A percentile compares a stretch with the other conserved stretches of the same genome.
Conservation (phyloP, 352 stramenopile species). For the Globisporangium sylvaticum region DNA sequence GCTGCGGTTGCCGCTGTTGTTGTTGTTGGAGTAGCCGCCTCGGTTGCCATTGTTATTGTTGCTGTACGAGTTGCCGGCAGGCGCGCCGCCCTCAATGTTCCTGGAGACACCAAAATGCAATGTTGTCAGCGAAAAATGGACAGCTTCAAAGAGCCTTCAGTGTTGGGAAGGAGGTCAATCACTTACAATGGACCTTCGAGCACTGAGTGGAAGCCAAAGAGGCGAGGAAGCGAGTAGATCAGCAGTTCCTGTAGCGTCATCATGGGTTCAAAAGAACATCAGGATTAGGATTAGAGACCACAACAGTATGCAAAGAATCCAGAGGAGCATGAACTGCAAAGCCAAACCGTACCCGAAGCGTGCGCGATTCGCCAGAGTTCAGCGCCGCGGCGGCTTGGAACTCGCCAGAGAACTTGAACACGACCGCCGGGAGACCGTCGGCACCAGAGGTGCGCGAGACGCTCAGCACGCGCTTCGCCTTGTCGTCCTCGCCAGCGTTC, state of each 20-base stretch:
- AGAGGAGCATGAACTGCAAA: background rate
- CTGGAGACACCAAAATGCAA: conserved; percentile 14
- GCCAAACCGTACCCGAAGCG: conserved; percentile 27
- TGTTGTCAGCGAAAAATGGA: background rate
- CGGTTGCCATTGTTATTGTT: conserved; percentile 25
- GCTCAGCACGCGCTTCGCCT: conserved; percentile 50
- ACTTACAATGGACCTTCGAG: conserved; percentile 70
- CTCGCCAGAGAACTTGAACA: conserved; percentile 60
- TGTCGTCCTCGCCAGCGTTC: conserved; percentile 53
- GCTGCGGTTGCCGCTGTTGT: conserved; percentile 23
- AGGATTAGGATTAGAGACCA: background rate
- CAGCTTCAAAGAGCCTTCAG: too few relatives aligned
- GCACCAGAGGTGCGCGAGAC: conserved; percentile 32
- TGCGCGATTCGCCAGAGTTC: conserved; percentile 65
- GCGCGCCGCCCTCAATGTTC: conserved; percentile 39
- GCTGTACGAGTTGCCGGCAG: conserved; percentile 22
- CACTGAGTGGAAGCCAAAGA: conserved; percentile 75
- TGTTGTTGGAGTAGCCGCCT: conserved; percentile 24
- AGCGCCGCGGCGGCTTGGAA: conserved; percentile 49
- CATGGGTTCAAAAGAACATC: background rate
- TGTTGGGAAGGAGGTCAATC: background rate
- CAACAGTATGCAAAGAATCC: background rate
- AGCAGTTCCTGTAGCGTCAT: conserved; percentile 51
- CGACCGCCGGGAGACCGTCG: conserved; percentile 47
- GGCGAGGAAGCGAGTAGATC: conserved; percentile 67